Conservation (phyloP, 140 eudicot species). For the Oenanthe javanica region DNA sequence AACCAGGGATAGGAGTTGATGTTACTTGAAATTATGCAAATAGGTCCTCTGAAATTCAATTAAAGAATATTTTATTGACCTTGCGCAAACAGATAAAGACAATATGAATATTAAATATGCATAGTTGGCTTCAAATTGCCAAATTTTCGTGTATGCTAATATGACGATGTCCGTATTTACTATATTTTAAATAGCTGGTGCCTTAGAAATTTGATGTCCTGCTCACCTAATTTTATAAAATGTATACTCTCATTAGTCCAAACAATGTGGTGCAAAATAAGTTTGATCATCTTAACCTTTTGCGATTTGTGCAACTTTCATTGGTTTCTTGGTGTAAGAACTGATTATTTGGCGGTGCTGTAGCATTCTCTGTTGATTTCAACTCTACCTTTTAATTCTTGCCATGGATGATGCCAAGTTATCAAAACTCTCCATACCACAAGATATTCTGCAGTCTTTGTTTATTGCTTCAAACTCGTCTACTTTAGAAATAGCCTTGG, state of each 20-base stretch:
- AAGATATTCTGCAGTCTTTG: constrained; percentile 31
- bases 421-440: constrained; percentile 22
- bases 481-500: constrained; percentile 32
- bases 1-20: too few relatives aligned
- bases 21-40: too few relatives aligned
- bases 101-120: neutral
- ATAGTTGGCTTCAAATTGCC: neutral
- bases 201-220: too few relatives aligned
- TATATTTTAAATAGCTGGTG: neutral
- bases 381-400: neutral
- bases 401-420: constrained; percentile 28
- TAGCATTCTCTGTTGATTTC: neutral
- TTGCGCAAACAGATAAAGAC: too few relatives aligned
- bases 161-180: neutral
- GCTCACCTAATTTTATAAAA: neutral
- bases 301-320: neutral
- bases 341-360: neutral
- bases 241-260: neutral
- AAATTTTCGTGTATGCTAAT: neutral
- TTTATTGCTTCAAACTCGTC: constrained; percentile 37
- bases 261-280: neutral
- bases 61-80: too few relatives aligned
- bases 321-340: constrained; percentile 4
- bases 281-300: neutral
- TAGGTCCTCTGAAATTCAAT: too few relatives aligned